Evolutionary conservation across 352 stramenopile genomes (phyloP).

Genomic region (Globisporangium nunn): DNA sequence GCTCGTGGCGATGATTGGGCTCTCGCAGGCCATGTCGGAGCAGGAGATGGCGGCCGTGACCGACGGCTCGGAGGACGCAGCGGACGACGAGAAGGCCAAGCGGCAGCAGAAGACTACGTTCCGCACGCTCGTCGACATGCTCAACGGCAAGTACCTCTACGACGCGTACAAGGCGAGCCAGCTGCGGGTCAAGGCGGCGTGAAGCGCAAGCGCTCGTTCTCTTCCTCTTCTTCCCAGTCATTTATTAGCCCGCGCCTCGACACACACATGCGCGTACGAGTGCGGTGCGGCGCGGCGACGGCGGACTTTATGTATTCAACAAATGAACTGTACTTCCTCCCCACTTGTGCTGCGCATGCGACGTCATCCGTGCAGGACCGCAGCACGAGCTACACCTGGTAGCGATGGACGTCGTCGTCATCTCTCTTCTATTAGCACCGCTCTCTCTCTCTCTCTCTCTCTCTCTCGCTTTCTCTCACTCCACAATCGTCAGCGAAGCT

Average conservation of each 20-base stretch:
- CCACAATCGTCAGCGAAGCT: background rate
- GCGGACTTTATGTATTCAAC: background rate
- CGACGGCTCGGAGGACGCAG: constrained; percentile 52
- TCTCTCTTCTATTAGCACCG: background rate
- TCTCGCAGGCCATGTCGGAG: constrained; percentile 73
- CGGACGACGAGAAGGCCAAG: constrained; percentile 48
- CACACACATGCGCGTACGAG: background rate
- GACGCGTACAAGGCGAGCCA: constrained; percentile 69
- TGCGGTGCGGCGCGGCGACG: too few relatives aligned
- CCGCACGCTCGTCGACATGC: constrained; percentile 80
- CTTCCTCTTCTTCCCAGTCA: too few relatives aligned
- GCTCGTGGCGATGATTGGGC: constrained; percentile 75
- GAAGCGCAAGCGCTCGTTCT: constrained; percentile 2
- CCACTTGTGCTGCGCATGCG: background rate
- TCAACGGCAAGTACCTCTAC: constrained; percentile 86
- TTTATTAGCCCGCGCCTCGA: constrained; percentile 7
- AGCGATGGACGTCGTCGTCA: too few relatives aligned
- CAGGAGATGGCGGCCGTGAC: constrained; percentile 50
- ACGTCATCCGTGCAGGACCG: too few relatives aligned
- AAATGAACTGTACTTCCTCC: background rate
- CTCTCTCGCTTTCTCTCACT: background rate
- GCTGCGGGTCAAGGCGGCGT: constrained; percentile 50
- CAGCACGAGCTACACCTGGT: too few relatives aligned
- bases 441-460: background rate
- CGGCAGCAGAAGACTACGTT: constrained; percentile 44